Evolutionary conservation across 2,329 filamentous ascomycete genomes (phyloP).

Genomic region (Fusarium abutilonis): DNA sequence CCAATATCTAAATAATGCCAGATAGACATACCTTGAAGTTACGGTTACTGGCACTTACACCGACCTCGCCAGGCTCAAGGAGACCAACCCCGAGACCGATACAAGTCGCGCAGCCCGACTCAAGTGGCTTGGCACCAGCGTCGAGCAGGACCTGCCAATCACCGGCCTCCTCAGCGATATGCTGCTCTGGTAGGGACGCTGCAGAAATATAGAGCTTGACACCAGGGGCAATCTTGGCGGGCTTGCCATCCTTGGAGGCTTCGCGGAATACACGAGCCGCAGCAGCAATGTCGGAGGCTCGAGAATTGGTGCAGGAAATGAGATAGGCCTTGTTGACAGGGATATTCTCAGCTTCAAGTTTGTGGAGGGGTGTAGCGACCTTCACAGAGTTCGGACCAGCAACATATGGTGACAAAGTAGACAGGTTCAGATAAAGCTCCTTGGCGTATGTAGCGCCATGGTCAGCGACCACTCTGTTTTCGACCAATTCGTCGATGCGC

Average conservation of each 20-base stretch:
- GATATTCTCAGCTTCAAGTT: constrained; percentile 79
- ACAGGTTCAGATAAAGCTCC: constrained; percentile 81
- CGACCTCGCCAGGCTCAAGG: constrained; percentile 84
- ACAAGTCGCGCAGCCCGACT: constrained; percentile 82
- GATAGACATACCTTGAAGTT: constrained; percentile 19
- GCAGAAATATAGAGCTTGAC: constrained; percentile 92
- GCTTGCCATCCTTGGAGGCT: constrained; percentile 70
- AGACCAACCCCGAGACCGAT: constrained; percentile 86
- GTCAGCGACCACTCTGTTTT: constrained; percentile 75
- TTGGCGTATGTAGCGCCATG: constrained; percentile 84
- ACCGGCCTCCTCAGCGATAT: constrained; percentile 78
- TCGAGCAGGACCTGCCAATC: constrained; percentile 87
- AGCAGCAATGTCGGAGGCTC: constrained; percentile 81
- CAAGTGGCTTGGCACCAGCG: constrained; percentile 78
- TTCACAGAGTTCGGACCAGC: constrained; percentile 93
- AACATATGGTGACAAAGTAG: constrained; percentile 84
- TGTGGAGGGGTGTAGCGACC: constrained; percentile 77
- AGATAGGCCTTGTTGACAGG: constrained; percentile 85
- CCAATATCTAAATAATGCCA: background rate
- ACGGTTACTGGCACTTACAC: constrained; percentile 70
- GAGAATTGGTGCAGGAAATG: constrained; percentile 88
- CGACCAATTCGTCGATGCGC: constrained; percentile 75
- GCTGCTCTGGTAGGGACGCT: constrained; percentile 81
- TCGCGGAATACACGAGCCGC: constrained; percentile 85
- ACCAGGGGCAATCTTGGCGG: constrained; percentile 75